These are phyloP conservation scores for Teunomyces gatunensis DNA, from an alignment of 805 yeast genomes.

Conservation along the genomic window DNA sequence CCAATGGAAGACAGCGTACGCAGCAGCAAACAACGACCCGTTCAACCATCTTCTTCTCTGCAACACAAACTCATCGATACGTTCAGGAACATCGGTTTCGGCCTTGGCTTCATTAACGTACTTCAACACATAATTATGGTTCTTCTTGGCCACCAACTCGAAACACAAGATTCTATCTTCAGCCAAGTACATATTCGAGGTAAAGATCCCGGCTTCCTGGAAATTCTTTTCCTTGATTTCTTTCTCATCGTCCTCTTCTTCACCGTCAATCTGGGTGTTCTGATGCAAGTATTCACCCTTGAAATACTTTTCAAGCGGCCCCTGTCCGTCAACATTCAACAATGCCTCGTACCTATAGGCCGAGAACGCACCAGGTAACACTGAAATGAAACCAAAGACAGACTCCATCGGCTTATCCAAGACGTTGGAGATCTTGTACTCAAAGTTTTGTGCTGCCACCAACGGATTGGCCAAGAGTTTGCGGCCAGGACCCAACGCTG, in stretches of 20 bases:
- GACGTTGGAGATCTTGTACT: conserved; percentile 92
- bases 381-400: conserved; percentile 90
- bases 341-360: conserved; percentile 88
- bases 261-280: conserved; percentile 42
- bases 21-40: conserved; percentile 96
- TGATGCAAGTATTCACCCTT: conserved; percentile 85
- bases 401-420: conserved; percentile 95
- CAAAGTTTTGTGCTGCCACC: conserved; percentile 96
- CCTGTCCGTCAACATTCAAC: conserved; percentile 66
- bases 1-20: conserved; percentile 84
- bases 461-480: conserved; percentile 69
- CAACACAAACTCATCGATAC: conserved; percentile 88
- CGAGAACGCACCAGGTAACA: conserved; percentile 94
- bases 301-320: conserved; percentile 86
- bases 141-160: conserved; percentile 86
- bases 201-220: conserved; percentile 68
- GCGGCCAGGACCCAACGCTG: conserved; percentile 64
- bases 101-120: conserved; percentile 92
- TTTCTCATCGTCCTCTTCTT: conserved; percentile 37
- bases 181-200: conserved; percentile 94
- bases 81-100: conserved; percentile 95
- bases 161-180: conserved; percentile 96
- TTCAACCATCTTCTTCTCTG: conserved; percentile 98
- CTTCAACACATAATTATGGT: conserved; percentile 83
- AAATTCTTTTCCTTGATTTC: conserved; percentile 37